phyloP scores from a whole-genome alignment of 345 rosid genomes.

The Cardamine chenopodiifolia region DNA sequence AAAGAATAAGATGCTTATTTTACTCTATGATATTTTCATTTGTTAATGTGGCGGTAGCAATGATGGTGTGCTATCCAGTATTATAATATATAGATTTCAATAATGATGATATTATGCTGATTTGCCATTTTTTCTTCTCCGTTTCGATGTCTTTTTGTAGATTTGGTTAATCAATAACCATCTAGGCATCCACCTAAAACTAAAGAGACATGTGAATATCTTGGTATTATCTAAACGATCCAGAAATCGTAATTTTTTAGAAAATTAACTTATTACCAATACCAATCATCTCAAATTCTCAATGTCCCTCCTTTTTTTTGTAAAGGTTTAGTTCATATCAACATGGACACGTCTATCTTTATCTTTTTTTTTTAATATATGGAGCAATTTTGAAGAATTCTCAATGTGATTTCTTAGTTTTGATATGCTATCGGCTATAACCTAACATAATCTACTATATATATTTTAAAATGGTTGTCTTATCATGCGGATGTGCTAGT shows the following conservation, averaged over 20 bases:
- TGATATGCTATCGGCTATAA: neutral
- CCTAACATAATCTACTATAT: neutral
- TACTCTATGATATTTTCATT: conserved; percentile 15
- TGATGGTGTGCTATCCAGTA: conserved; percentile 18
- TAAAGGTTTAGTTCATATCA: neutral
- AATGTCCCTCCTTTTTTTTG: neutral
- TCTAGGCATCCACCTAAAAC: conserved; percentile 17
- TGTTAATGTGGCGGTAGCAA: conserved; percentile 28
- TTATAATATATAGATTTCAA: conserved; percentile 18
- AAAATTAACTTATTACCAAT: neutral
- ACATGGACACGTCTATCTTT: neutral
- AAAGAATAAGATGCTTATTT: conserved; percentile 39
- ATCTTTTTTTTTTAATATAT: neutral
- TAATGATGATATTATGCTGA: conserved; percentile 39
- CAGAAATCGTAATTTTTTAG: neutral
- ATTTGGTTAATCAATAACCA: conserved; percentile 32
- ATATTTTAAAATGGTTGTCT: too few species aligned
- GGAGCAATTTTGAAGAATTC: neutral
- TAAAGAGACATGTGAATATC: conserved; percentile 15
- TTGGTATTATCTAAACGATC: conserved; percentile 6
- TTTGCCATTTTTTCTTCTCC: conserved; percentile 25
- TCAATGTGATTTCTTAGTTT: neutral
- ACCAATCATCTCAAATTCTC: neutral
- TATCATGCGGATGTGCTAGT: neutral
- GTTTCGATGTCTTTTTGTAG: conserved; percentile 13